Base-by-base conservation (phyloP, 2,329 filamentous ascomycete species). In the Nemania sp. region DNA sequence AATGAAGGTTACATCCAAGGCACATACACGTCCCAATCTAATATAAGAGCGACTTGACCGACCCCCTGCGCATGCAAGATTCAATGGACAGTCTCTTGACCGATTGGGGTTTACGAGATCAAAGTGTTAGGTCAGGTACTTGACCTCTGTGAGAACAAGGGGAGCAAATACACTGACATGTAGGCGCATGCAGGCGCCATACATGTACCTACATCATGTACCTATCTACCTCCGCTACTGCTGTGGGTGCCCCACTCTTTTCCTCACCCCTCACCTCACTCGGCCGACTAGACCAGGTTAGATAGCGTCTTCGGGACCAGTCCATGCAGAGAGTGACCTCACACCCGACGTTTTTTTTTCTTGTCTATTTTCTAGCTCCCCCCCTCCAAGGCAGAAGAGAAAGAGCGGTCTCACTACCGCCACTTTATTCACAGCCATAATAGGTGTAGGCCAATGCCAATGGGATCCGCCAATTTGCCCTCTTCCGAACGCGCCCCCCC, bases 241-340 rank as follows among this genome's bases (percentile, higher is more conserved):
- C 40, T 21, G 42, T 20, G 17, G 17, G 21, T 11, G 43, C 11
- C 15, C 57, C 53, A 57, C 52, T 47, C 52, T 42, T 52, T 42
- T 39, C 3, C 3, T 10, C 52, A 55, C 57, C 51, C 57, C 53
- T 57, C 40, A 32, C 25, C 25, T 57, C 40, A 32, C 46, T 52
- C 46, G 18, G 13, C 46, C 57, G 55, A 51, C 45, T 42, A 52
- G 21, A 12, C 29, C 9, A 17, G 42, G 47, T 32, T 21, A 43
- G 55, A 51, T 54, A 52, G 58, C 58, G 58, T 57, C 58, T 13
- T 60, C 58, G 58, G 58, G 53, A 48, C 45, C 5, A n/a, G 12
- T 9, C 45, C 35, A 32, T 46, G 48, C 21, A 20, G 18, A n/a
- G 13, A 40, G 57, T 63, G 56, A 65, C 53, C 53, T 62, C 55